A percentile compares a stretch with the other conserved stretches of the same genome.
These are phyloP conservation scores for Kickxella alabastrina DNA, from an alignment of 192 early-diverging fungal species.

Conservation along the genomic window DNA sequence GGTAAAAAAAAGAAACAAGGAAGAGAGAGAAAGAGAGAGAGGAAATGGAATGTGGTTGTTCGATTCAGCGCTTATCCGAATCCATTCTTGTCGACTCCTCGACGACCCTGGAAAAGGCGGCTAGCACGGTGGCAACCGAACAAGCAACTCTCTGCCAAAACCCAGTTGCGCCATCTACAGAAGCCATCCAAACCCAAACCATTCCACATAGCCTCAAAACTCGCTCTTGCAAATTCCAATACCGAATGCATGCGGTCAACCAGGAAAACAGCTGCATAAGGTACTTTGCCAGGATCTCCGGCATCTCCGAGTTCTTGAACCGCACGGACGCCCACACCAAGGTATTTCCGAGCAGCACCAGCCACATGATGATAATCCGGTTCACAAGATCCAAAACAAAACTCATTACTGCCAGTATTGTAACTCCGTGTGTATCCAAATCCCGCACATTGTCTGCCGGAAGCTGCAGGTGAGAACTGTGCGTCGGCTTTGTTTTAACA, in stretches of 20 bases:
- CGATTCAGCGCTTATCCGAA: not conserved
- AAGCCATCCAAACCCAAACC: slow-evolving; percentile 10
- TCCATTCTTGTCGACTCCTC: slow-evolving; percentile 8
- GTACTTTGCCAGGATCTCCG: slow-evolving; percentile 10
- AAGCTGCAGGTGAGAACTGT: not conserved
- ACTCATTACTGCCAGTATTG: not conserved
- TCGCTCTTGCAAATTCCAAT: slow-evolving; percentile 10
- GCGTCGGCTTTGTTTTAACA: not conserved
- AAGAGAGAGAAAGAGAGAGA: not conserved
- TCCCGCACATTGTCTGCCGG: not conserved
- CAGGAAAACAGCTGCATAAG: slow-evolving; percentile 5
- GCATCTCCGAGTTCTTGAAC: slow-evolving; percentile 32
- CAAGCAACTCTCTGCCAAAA: slow-evolving; percentile 22
- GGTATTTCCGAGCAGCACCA: slow-evolving; percentile 28
- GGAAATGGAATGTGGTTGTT: not conserved
- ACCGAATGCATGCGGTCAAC: not conserved
- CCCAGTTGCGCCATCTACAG: slow-evolving; percentile 19
- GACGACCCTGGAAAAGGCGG: slow-evolving; percentile 22
- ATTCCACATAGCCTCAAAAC: not conserved
- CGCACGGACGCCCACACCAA: slow-evolving; percentile 25
- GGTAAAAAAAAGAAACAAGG: not conserved
- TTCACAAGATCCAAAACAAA: slow-evolving; percentile 10
- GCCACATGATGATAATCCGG: slow-evolving; percentile 22
- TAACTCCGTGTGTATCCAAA: slow-evolving; percentile 14
- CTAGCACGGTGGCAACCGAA: slow-evolving; percentile 24